Evolutionary conservation across 164 flowering plant species (phyloP), one percentile per base, ranked within the genome.

Genomic region (Liriodendron chinense): DNA sequence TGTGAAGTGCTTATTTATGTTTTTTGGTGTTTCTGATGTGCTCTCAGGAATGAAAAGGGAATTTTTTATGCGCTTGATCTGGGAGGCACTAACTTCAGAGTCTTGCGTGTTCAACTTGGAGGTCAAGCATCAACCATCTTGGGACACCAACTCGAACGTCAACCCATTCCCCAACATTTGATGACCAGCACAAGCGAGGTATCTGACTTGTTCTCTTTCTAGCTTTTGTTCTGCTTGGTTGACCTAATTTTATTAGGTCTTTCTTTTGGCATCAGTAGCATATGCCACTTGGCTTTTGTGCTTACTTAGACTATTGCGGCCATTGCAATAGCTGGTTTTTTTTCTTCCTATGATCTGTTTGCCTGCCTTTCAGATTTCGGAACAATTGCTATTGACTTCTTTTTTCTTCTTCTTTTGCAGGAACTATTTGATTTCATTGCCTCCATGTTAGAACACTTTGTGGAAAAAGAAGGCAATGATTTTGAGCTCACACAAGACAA

Each of bases 51-150:
- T 77, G 96, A 92, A 81, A 82, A 82, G 78, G 99, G 99, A 73
- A 85, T 81, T 49, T 94, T 80, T 80, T 92, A 92, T 87, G 94
- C 95, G 1, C 87, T 93, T 24, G 90, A 91, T 86, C 88, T 96
- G 75, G 99, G 97, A 65, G 96, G 96, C 34, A 94, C 97, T 18
- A 84, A 96, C 85, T 92, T 92, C 78, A 89, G 99, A 87, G 90
- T 96, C 23, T 80, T 96, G 81, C 85, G 95, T 79, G 89, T 92
- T 80, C 87, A 86, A 74, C 86, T 94, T 70, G 92, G 90, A 65
- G 97, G 91, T 76, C 74, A 78, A 79, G 84, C 83, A 57, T 89
- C 91, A 48, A 75, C 81, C 43, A 85, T 83, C 34, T 26, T 87
- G 72, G 79, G 75, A 47, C 83, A 76, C 57, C 86, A 91, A 74